Evolutionary conservation across 768 basidiomycete genomes (phyloP).

Genomic region (Leccinellum luteum): DNA sequence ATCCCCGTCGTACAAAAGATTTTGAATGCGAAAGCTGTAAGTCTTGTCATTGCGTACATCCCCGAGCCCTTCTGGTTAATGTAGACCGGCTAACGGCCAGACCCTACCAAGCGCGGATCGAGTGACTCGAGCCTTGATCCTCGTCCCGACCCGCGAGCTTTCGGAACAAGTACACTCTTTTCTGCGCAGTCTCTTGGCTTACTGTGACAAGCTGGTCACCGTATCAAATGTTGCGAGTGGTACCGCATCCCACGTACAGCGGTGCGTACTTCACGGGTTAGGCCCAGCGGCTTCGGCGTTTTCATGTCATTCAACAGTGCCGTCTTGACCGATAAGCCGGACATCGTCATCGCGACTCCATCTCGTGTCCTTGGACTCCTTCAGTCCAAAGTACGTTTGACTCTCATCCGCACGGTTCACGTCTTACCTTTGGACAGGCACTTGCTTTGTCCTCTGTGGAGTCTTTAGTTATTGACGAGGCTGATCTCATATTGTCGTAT

Average conservation of each 20-base stretch:
- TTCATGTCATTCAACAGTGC: constrained; percentile 34
- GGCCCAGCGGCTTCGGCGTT: too few species aligned
- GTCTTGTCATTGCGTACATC: constrained; percentile 26
- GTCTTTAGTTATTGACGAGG: constrained; percentile 94
- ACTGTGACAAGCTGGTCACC: constrained; percentile 75
- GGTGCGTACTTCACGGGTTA: constrained; percentile 39
- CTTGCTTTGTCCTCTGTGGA: constrained; percentile 67
- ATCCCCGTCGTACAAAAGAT: constrained; percentile 90
- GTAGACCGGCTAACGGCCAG: constrained; percentile 14
- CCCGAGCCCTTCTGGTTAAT: neutral
- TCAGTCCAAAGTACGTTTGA: constrained; percentile 57
- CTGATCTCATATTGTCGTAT: constrained; percentile 94
- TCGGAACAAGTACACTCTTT: constrained; percentile 84
- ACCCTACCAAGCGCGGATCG: constrained; percentile 42
- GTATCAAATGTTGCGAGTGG: constrained; percentile 78
- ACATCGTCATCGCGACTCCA: constrained; percentile 79
- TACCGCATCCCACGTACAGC: constrained; percentile 65
- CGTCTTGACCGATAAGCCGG: constrained; percentile 66
- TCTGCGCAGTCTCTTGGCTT: constrained; percentile 60
- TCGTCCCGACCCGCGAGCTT: constrained; percentile 91
- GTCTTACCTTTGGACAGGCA: constrained; percentile 40
- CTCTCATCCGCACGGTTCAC: neutral
- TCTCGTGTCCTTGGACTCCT: constrained; percentile 65
- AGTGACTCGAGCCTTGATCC: constrained; percentile 70
- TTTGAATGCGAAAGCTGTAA: constrained; percentile 72